Conservation (phyloP, 139 green algal species). For the Tetraselmis striata region DNA sequence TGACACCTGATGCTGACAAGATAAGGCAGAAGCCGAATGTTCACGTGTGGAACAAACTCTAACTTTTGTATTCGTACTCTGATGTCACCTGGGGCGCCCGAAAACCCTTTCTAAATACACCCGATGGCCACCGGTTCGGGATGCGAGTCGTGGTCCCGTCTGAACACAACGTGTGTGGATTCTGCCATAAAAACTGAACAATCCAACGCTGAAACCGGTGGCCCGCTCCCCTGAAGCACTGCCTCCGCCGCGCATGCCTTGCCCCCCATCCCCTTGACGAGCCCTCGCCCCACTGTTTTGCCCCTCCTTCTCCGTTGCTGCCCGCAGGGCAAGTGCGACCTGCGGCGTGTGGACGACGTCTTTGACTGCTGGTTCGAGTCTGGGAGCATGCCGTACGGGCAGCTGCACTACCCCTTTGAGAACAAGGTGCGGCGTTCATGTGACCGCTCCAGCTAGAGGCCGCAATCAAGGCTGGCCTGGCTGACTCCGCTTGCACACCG, state of each 20-base stretch:
- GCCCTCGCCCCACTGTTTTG: background rate
- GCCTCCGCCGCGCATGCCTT: no score
- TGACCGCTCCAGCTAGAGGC: no score
- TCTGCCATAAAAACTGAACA: background rate
- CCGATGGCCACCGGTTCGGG: no score
- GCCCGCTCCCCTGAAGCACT: no score
- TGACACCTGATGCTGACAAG: background rate
- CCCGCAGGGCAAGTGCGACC: constrained; percentile 44
- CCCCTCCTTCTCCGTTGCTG: background rate
- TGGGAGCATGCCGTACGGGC: constrained; percentile 94
- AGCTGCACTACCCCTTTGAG: constrained; percentile 98
- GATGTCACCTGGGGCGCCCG: no score
- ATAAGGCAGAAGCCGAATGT: background rate
- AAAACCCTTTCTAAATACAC: no score
- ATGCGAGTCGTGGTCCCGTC: no score
- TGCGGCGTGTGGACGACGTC: constrained; percentile 88
- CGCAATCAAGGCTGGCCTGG: background rate
- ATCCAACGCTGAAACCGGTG: background rate
- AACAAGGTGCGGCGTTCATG: no score
- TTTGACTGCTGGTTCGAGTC: constrained; percentile 99
- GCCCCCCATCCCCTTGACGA: no score
- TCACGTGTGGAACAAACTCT: background rate
- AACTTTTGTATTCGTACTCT: background rate
- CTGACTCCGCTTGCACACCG: background rate
- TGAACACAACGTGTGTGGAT: no score